Evolutionary conservation across 2,329 filamentous ascomycete species (phyloP), one percentile per base, ranked within the genome.

Genomic region (Colletotrichum sp.): DNA sequence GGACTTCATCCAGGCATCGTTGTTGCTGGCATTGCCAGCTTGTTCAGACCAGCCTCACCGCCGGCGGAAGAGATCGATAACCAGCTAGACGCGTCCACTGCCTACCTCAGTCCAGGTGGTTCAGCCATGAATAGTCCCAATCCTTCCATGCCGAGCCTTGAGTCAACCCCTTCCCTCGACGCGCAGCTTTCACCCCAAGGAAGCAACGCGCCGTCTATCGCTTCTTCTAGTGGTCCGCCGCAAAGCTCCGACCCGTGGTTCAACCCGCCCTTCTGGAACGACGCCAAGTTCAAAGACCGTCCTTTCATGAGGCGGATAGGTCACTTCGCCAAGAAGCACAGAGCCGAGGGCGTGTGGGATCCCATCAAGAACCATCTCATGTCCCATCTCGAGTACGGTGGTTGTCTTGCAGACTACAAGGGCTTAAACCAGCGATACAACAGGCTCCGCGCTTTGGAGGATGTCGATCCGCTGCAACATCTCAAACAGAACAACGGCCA

Each of bases 1-100:
- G 96, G 96, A 5, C 93, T 98, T 82, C 95, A 98, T 83, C 96
- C 95, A 2, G 94, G 96, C 8, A 94, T 98, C 56, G 91, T 98
- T 56, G 90, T 93, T n/a, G 94, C 94, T 48, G 95, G 96, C 3
- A 90, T 98, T 70, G 91, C 93, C 4, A 96, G 95, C 80, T 88
- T 98, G 13, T 97, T 98, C 83, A 86, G 88, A 43, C 83, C 87
- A 5, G 83, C 87, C 13, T 82, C 86, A 5, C 81, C 86, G 12
- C 81, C 82, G 6, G 78, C 81, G 25, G 80, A 79, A 60, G 60
- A 78, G 56, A 77, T 76, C 30, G 58, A 28, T 15, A 80, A 81
- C 27, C 74, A 77, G 28, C 52, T 78, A 52, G 39, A 65, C 9
- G 61, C 60, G 6, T 60, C 71, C 13, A 65, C 71, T 13, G 72